Evolutionary conservation across 768 basidiomycete genomes (phyloP).

Genomic region (Collybia sordida): DNA sequence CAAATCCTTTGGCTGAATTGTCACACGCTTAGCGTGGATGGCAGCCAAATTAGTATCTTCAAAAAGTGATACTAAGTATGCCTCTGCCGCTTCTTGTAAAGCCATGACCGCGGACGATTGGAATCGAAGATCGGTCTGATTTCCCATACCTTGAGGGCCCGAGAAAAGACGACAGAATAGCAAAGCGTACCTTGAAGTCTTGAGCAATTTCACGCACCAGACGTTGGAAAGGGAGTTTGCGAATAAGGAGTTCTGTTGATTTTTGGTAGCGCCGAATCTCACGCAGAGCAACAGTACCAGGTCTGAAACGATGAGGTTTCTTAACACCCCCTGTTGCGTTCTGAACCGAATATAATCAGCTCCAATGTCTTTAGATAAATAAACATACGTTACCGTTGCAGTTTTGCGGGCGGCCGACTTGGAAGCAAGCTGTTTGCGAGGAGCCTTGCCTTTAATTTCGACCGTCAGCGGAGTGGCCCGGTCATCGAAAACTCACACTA

Average conservation of each 20-base stretch:
- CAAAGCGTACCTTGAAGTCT: slow-evolving; percentile 63
- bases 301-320: slow-evolving; percentile 82
- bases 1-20: slow-evolving; percentile 65
- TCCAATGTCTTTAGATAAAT: background rate
- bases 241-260: slow-evolving; percentile 62
- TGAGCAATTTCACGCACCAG: slow-evolving; percentile 81
- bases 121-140: slow-evolving; percentile 72
- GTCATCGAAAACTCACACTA: background rate
- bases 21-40: slow-evolving; percentile 59
- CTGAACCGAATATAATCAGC: slow-evolving; percentile 21
- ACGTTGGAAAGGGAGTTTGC: slow-evolving; percentile 69
- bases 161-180: background rate
- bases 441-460: slow-evolving; percentile 47
- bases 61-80: slow-evolving; percentile 73
- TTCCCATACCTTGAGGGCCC: background rate
- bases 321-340: slow-evolving; percentile 66
- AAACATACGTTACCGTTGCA: slow-evolving; percentile 35
- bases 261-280: slow-evolving; percentile 70
- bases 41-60: slow-evolving; percentile 68
- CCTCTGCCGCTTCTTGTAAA: slow-evolving; percentile 65
- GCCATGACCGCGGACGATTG: slow-evolving; percentile 71
- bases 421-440: slow-evolving; percentile 60
- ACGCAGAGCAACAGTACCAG: slow-evolving; percentile 76
- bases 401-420: slow-evolving; percentile 62
- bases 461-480: background rate